phyloP scores from a whole-genome alignment of 2,329 filamentous ascomycete species.

The Trichoderma endophyticum region DNA sequence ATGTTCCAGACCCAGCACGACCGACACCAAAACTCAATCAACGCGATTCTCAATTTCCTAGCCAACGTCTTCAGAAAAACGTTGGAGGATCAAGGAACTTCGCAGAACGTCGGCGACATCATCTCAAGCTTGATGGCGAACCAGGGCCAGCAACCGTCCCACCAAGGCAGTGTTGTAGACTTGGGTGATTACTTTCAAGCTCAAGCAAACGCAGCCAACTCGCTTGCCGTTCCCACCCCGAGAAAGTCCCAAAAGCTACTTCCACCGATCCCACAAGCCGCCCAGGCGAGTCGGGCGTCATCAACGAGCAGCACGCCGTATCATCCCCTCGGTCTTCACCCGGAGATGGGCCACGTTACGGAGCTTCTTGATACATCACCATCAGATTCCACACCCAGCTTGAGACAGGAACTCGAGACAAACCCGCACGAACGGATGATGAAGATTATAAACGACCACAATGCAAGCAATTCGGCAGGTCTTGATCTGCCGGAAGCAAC shows the following conservation, averaged over 20 bases:
- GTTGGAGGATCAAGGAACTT: conserved; percentile 74
- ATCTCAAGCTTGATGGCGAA: conserved; percentile 71
- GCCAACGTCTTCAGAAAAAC: conserved; percentile 96
- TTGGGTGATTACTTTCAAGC: conserved; percentile 56
- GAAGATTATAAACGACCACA: conserved; percentile 63
- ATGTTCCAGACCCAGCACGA: conserved; percentile 90
- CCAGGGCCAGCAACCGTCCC: conserved; percentile 44
- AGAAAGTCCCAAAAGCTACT: conserved; percentile 55
- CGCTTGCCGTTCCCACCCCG: conserved; percentile 38
- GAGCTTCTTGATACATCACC: conserved; percentile 56
- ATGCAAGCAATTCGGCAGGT: conserved; percentile 48
- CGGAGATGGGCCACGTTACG: conserved; percentile 56
- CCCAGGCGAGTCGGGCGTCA: conserved; percentile 28
- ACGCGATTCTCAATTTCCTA: conserved; percentile 95
- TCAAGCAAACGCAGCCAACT: conserved; percentile 38
- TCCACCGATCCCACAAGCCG: conserved; percentile 49
- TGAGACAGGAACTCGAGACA: conserved; percentile 55
- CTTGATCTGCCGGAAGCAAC: conserved; percentile 52
- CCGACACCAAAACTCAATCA: conserved; percentile 97
- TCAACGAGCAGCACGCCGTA: conserved; percentile 31
- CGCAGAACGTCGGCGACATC: conserved; percentile 78
- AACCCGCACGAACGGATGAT: conserved; percentile 62
- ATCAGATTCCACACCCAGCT: conserved; percentile 47
- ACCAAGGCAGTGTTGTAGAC: conserved; percentile 58
- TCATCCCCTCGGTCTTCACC: conserved; percentile 29